Percentiles rank a stretch among this genome's conserved stretches.
phyloP scores from a whole-genome alignment of 805 yeast species.

The Pichia heedii region DNA sequence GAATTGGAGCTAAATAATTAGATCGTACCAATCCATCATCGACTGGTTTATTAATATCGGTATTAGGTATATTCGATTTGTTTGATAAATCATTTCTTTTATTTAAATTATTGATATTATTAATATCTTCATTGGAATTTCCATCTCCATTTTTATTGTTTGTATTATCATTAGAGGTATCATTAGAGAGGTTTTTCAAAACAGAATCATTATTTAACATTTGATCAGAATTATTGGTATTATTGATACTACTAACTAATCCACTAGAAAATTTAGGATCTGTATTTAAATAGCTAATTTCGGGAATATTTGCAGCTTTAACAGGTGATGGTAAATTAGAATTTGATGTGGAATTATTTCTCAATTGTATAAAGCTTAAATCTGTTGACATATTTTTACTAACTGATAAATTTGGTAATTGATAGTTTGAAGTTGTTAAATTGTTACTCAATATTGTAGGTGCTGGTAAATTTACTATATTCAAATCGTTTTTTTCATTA shows the following conservation, averaged over 20 bases:
- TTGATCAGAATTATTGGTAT: slow-evolving; percentile 13
- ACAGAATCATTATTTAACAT: background rate
- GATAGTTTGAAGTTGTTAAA: background rate
- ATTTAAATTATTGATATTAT: background rate
- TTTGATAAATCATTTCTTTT: background rate
- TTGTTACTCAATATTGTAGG: background rate
- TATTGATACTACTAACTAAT: slow-evolving; percentile 13
- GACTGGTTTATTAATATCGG: background rate
- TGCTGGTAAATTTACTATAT: background rate
- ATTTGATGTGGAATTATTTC: background rate
- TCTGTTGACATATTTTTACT: too few relatives aligned
- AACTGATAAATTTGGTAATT: background rate
- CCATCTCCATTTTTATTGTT: background rate
- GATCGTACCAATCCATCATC: slow-evolving; percentile 3
- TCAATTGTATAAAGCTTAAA: too few relatives aligned
- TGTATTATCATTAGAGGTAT: background rate
- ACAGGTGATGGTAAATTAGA: slow-evolving; percentile 11
- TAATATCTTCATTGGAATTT: too few relatives aligned
- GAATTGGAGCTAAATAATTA: background rate
- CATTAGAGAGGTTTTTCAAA: background rate
- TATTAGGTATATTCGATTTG: too few relatives aligned
- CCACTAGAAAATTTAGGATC: slow-evolving; percentile 8
- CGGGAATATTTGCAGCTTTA: slow-evolving; percentile 14
- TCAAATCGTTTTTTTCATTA: too few relatives aligned
- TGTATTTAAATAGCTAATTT: slow-evolving; percentile 6